Conservation (phyloP, 169 alveolate species). For the Eimeria falciformis region DNA sequence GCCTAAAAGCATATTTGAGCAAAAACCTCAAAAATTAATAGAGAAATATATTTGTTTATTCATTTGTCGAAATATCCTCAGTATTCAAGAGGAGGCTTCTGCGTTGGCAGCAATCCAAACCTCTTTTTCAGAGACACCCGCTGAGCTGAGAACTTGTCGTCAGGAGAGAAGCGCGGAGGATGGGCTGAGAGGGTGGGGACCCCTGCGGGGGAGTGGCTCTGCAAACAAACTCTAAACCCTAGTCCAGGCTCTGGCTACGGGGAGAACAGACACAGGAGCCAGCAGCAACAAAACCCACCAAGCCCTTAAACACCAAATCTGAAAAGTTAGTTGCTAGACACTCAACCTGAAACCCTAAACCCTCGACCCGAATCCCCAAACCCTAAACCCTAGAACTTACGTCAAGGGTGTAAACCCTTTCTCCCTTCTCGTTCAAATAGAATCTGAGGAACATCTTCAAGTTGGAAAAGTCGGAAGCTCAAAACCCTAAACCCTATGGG, state of each 20-base stretch:
- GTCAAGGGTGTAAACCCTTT: slow-evolving; percentile 78
- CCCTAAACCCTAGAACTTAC: slow-evolving; percentile 46
- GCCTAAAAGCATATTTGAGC: background rate
- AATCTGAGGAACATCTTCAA: slow-evolving; percentile 77
- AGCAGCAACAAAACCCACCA: too few relatives aligned
- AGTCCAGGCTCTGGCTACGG: too few relatives aligned
- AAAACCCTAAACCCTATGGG: slow-evolving; percentile 12
- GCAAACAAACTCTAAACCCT: slow-evolving; percentile 23
- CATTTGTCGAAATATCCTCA: slow-evolving; percentile 31
- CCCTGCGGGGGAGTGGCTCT: slow-evolving; percentile 72
- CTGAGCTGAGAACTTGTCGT: slow-evolving; percentile 91
- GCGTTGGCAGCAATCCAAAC: slow-evolving; percentile 84
- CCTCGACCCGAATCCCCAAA: slow-evolving; percentile 32
- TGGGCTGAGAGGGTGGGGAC: slow-evolving; percentile 93
- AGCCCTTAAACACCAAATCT: too few relatives aligned
- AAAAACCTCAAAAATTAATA: background rate
- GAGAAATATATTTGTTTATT: too few relatives aligned
- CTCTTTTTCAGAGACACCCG: slow-evolving; percentile 89
- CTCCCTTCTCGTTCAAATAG: slow-evolving; percentile 77
- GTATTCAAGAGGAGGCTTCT: slow-evolving; percentile 77
- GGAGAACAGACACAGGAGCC: too few relatives aligned
- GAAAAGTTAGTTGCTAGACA: background rate
- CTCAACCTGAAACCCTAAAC: slow-evolving; percentile 37
- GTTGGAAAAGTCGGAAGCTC: background rate
- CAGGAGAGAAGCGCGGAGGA: slow-evolving; percentile 96